A percentile compares a stretch with the other conserved stretches of the same genome.
Conservation (phyloP, 2,329 filamentous ascomycete species). For the Paecilomyces variotii region DNA sequence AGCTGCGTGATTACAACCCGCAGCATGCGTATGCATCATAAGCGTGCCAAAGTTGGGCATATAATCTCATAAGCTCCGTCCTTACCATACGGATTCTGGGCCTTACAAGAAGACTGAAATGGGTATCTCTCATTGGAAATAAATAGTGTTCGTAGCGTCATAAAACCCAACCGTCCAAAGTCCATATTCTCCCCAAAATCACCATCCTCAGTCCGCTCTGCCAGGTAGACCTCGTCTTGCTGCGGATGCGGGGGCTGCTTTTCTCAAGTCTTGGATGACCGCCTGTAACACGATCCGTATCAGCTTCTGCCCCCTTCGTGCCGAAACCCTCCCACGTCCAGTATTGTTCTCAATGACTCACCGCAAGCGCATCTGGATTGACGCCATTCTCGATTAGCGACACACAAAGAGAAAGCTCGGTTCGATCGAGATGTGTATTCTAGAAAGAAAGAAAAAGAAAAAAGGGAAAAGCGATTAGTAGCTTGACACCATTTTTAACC, state of each 20-base stretch:
- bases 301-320: conserved; percentile 1
- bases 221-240: conserved; percentile 15
- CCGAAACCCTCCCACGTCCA: not conserved
- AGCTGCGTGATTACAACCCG: not conserved
- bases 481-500: no score
- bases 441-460: conserved; percentile 28
- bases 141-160: conserved; percentile 7
- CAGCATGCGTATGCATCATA: not conserved
- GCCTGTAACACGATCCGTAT: conserved; percentile 20
- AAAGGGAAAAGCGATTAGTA: not conserved
- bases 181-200: conserved; percentile 5
- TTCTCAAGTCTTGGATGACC: conserved; percentile 40
- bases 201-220: conserved; percentile 10
- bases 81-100: not conserved
- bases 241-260: conserved; percentile 22
- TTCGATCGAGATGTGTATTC: conserved; percentile 90
- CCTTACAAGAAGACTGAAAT: not conserved
- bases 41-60: not conserved
- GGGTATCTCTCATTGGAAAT: not conserved
- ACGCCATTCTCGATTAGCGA: conserved; percentile 96
- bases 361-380: conserved; percentile 88
- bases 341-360: conserved; percentile 42
- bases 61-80: not conserved
- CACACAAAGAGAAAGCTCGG: conserved; percentile 87
- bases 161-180: not conserved